Conservation (phyloP, 495 filamentous ascomycete genomes). For the Aspergillus olivimuriae region DNA sequence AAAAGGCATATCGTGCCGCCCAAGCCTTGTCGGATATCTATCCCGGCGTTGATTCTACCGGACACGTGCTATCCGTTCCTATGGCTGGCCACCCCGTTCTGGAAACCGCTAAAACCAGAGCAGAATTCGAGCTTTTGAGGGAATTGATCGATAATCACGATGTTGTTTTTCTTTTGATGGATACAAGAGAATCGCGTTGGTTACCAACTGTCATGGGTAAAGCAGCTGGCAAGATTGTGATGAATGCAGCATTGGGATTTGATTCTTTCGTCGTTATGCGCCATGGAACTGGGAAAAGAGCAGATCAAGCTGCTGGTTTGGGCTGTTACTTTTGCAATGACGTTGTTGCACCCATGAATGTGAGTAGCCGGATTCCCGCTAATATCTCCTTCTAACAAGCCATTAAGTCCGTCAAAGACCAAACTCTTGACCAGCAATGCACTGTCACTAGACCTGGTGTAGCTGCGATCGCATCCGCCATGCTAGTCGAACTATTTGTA, state of each 20-base stretch:
- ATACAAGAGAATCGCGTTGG: slow-evolving; percentile 91
- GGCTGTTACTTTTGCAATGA: slow-evolving; percentile 99
- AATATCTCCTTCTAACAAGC: slow-evolving; percentile 31
- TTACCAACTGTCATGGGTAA: slow-evolving; percentile 97
- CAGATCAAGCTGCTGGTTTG: slow-evolving; percentile 46
- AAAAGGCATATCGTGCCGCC: slow-evolving; percentile 78
- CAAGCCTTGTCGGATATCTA: slow-evolving; percentile 81
- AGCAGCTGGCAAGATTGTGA: slow-evolving; percentile 81
- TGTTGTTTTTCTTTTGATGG: slow-evolving; percentile 91
- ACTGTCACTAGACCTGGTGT: slow-evolving; percentile 93
- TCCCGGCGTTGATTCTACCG: slow-evolving; percentile 75
- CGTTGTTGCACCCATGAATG: slow-evolving; percentile 89
- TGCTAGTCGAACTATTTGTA: slow-evolving; percentile 85
- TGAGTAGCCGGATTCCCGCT: slow-evolving; percentile 43
- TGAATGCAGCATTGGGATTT: slow-evolving; percentile 95
- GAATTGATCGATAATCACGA: slow-evolving; percentile 80
- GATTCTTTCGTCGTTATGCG: slow-evolving; percentile 97
- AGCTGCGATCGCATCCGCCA: slow-evolving; percentile 83
- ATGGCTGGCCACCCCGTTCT: slow-evolving; percentile 89
- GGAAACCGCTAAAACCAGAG: slow-evolving; percentile 57
- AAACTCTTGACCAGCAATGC: slow-evolving; percentile 95
- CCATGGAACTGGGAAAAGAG: slow-evolving; percentile 58
- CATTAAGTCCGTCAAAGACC: slow-evolving; percentile 75
- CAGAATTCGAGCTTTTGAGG: slow-evolving; percentile 69
- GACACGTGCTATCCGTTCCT: slow-evolving; percentile 76